phyloP scores from a whole-genome alignment of 2,329 filamentous ascomycete genomes.

The Bipolaris zeicola region DNA sequence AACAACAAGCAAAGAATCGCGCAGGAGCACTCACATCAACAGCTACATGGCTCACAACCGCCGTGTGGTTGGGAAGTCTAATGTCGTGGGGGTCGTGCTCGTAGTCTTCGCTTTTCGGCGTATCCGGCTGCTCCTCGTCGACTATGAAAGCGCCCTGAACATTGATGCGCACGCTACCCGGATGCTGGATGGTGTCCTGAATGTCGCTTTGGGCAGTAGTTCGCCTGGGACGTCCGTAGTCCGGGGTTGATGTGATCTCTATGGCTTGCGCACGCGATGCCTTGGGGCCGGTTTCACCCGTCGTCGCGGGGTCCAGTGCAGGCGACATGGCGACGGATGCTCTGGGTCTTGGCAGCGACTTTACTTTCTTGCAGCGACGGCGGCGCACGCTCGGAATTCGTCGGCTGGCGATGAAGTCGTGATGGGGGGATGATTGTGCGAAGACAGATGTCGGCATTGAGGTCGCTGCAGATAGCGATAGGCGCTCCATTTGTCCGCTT shows the following conservation, averaged over 20 bases:
- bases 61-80: slow-evolving; percentile 92
- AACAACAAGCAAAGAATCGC: slow-evolving; percentile 20
- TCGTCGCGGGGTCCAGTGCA: slow-evolving; percentile 38
- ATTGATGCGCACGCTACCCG: slow-evolving; percentile 85
- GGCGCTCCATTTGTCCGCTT: slow-evolving; percentile 47
- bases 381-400: slow-evolving; percentile 33
- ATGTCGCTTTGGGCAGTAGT: slow-evolving; percentile 50
- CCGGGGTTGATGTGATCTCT: slow-evolving; percentile 24
- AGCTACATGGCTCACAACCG: slow-evolving; percentile 93
- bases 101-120: slow-evolving; percentile 58
- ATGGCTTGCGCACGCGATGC: slow-evolving; percentile 24
- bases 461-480: slow-evolving; percentile 34
- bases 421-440: slow-evolving; percentile 28
- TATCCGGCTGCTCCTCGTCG: slow-evolving; percentile 66
- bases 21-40: slow-evolving; percentile 73
- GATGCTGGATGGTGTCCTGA: slow-evolving; percentile 61
- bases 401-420: slow-evolving; percentile 21
- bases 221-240: slow-evolving; percentile 33
- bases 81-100: slow-evolving; percentile 88
- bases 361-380: slow-evolving; percentile 41
- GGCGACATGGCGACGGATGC: slow-evolving; percentile 39
- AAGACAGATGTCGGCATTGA: slow-evolving; percentile 25
- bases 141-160: slow-evolving; percentile 96
- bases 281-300: slow-evolving; percentile 38
- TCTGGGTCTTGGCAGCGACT: slow-evolving; percentile 46